These are phyloP conservation scores for Bassia scoparia DNA, from an alignment of 148 eudicot genomes.

Conservation along the genomic window DNA sequence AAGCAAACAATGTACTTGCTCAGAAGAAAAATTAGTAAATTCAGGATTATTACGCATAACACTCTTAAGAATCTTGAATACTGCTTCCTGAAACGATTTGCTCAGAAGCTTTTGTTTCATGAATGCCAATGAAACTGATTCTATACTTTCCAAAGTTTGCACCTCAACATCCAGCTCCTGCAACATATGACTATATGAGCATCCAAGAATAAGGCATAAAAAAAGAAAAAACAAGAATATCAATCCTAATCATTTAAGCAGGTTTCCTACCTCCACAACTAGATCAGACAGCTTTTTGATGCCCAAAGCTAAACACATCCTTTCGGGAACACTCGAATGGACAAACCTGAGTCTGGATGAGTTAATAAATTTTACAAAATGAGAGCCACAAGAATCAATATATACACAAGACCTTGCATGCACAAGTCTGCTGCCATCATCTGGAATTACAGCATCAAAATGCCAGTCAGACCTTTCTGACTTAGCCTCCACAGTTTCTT, in stretches of 20 bases:
- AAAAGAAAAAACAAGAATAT: neutral
- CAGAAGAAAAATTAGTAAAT: conserved; percentile 33
- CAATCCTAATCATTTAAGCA: conserved; percentile 9
- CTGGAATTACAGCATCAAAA: conserved; percentile 78
- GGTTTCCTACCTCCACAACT: conserved; percentile 74
- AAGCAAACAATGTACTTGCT: conserved; percentile 38
- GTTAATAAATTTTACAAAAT: conserved; percentile 68
- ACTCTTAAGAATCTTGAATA: conserved; percentile 52
- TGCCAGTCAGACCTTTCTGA: conserved; percentile 51
- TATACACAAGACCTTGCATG: conserved; percentile 87
- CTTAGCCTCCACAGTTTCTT: conserved; percentile 43
- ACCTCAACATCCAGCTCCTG: conserved; percentile 69
- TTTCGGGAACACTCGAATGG: conserved; percentile 73
- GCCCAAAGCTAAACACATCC: conserved; percentile 54
- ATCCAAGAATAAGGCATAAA: neutral
- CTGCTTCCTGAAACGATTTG: conserved; percentile 79
- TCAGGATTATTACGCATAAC: conserved; percentile 35
- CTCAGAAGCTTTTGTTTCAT: conserved; percentile 59
- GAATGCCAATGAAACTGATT: conserved; percentile 48
- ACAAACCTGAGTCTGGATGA: conserved; percentile 69
- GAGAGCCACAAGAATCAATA: conserved; percentile 84
- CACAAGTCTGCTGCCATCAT: conserved; percentile 91
- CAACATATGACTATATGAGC: neutral
- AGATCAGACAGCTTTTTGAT: conserved; percentile 82
- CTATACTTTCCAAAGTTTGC: conserved; percentile 50